Percentiles rank a stretch among this genome's conserved stretches.
These are phyloP conservation scores for Pinus tabuliformis DNA, from an alignment of 75 land plant genomes.

Conservation along the genomic window DNA sequence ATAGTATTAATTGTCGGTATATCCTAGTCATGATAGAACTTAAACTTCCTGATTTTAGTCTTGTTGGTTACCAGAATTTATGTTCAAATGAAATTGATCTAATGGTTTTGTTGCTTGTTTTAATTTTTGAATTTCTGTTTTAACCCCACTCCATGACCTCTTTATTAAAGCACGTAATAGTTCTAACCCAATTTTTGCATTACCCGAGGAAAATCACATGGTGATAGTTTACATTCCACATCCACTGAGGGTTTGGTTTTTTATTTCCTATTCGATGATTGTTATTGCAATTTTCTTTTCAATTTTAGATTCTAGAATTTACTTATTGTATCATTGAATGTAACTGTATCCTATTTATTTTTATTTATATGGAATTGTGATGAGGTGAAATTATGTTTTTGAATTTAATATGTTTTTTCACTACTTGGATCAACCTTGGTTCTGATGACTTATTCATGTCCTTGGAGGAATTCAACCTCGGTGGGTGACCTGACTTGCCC, in stretches of 20 bases:
- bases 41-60: not conserved
- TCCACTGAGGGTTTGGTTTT: not conserved
- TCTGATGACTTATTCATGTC: too few species aligned
- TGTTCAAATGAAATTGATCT: not conserved
- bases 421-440: not conserved
- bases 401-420: not conserved
- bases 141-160: not conserved
- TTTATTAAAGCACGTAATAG: too few species aligned
- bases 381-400: not conserved
- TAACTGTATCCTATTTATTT: not conserved
- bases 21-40: not conserved
- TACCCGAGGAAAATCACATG: not conserved
- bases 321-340: not conserved
- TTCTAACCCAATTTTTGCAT: not conserved
- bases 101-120: not conserved
- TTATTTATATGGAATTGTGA: not conserved
- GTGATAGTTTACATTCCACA: not conserved
- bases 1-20: not conserved
- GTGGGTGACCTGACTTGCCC: too few species aligned
- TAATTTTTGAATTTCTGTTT: not conserved
- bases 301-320: not conserved
- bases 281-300: not conserved
- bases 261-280: not conserved
- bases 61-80: too few species aligned
- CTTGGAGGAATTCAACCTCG: too few species aligned